phyloP scores from a whole-genome alignment of 768 basidiomycete species.

The Macrolepiota fuliginosa region DNA sequence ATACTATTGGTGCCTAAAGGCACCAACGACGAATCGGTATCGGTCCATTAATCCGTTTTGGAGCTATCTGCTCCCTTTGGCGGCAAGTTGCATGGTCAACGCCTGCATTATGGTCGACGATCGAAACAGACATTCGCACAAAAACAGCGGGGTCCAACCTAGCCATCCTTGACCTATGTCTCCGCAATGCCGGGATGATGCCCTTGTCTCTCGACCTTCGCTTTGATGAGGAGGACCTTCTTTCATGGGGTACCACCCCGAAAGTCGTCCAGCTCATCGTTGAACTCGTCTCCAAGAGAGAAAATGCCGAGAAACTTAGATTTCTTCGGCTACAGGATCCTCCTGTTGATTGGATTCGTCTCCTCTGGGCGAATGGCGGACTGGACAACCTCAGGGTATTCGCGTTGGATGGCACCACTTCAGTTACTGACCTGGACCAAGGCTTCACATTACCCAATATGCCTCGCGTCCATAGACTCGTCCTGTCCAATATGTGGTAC shows the following conservation, averaged over 20 bases:
- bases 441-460: neutral
- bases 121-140: neutral
- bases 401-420: neutral
- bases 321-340: neutral
- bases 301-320: neutral
- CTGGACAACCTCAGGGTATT: neutral
- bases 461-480: neutral
- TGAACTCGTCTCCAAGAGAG: neutral
- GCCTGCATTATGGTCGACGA: neutral
- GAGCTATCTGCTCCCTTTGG: conserved; percentile 5
- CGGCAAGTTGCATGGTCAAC: conserved; percentile 2
- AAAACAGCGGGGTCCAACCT: neutral
- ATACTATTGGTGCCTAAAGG: neutral
- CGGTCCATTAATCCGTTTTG: neutral
- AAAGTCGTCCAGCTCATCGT: neutral
- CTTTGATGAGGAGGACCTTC: neutral
- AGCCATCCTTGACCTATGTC: neutral
- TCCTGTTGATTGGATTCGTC: neutral
- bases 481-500: neutral
- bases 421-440: neutral
- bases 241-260: neutral
- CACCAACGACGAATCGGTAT: neutral
- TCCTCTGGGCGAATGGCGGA: neutral
- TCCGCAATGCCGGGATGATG: neutral
- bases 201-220: neutral